These are phyloP conservation scores for Fusarium sp. DNA, from an alignment of 2,329 filamentous ascomycete species.

Conservation along the genomic window DNA sequence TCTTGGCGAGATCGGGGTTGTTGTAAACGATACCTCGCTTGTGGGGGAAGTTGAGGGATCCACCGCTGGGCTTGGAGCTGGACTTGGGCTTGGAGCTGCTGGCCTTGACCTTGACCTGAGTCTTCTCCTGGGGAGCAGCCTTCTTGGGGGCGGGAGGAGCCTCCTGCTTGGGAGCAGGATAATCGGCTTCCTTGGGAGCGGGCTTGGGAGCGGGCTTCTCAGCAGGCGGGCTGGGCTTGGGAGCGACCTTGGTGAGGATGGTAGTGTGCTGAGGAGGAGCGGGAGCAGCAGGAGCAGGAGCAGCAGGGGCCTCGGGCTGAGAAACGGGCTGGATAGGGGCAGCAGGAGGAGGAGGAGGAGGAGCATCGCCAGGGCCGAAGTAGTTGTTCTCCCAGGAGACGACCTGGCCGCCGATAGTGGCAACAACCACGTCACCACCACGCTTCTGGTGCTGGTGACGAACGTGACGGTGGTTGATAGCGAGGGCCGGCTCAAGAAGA, in stretches of 20 bases:
- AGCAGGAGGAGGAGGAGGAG: slow-evolving; percentile 36
- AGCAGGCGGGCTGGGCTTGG: slow-evolving; percentile 14
- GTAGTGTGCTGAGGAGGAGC: slow-evolving; percentile 37
- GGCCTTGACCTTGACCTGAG: slow-evolving; percentile 5
- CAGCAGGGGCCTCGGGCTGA: slow-evolving; percentile 6
- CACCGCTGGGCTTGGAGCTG: slow-evolving; percentile 13
- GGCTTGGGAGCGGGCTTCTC: not conserved
- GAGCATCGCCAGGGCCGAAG: slow-evolving; percentile 47
- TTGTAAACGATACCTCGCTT: slow-evolving; percentile 80
- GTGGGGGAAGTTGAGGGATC: slow-evolving; percentile 40
- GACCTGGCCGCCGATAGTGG: slow-evolving; percentile 41
- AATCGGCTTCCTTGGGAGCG: not conserved
- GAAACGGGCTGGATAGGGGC: slow-evolving; percentile 35
- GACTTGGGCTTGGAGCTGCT: not conserved
- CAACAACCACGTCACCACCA: slow-evolving; percentile 54
- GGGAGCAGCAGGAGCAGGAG: slow-evolving; percentile 20
- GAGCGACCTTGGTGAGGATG: slow-evolving; percentile 25
- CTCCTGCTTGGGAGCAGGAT: not conserved
- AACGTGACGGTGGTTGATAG: slow-evolving; percentile 56
- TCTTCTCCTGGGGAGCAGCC: slow-evolving; percentile 16
- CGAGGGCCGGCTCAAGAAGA: slow-evolving; percentile 58
- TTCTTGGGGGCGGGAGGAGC: slow-evolving; percentile 7
- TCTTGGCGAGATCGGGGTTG: slow-evolving; percentile 61
- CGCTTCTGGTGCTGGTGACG: slow-evolving; percentile 51
- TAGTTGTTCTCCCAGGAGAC: slow-evolving; percentile 56